phyloP scores from a whole-genome alignment of 768 basidiomycete species.

The Mycena galopus region DNA sequence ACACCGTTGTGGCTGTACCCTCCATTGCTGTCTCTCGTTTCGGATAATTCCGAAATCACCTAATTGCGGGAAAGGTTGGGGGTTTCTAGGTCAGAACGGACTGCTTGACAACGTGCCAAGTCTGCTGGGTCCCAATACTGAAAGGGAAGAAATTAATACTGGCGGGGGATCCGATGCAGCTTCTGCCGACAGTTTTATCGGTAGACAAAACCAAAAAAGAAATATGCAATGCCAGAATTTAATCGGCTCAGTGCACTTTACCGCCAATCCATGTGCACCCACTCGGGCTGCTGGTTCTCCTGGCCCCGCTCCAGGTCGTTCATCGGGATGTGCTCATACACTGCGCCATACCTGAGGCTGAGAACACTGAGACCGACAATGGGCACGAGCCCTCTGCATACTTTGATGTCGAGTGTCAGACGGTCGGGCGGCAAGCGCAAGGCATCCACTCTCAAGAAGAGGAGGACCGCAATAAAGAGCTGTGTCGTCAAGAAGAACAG shows the following conservation, averaged over 20 bases:
- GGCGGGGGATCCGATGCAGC: conserved; percentile 95
- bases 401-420: conserved; percentile 69
- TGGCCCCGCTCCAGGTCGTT: conserved; percentile 72
- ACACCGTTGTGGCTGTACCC: too few species aligned
- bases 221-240: too few species aligned
- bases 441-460: conserved; percentile 77
- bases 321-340: conserved; percentile 74
- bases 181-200: conserved; percentile 93
- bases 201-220: conserved; percentile 61
- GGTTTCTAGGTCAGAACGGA: too few species aligned
- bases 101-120: conserved; percentile 56
- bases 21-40: too few species aligned
- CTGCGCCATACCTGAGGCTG: conserved; percentile 76
- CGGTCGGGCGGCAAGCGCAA: conserved; percentile 76
- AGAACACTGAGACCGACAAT: conserved; percentile 84
- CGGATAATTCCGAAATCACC: too few species aligned
- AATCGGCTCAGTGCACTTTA: too few species aligned
- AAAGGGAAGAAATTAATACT: conserved; percentile 91
- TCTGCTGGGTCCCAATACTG: conserved; percentile 96
- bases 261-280: too few species aligned
- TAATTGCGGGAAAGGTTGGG: too few species aligned
- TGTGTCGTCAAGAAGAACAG: conserved; percentile 91
- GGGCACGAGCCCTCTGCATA: conserved; percentile 80
- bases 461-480: conserved; percentile 80
- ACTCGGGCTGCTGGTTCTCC: conserved; percentile 34